phyloP scores from a whole-genome alignment of 2,329 filamentous ascomycete genomes.

The Aspergillus carbonarius region DNA sequence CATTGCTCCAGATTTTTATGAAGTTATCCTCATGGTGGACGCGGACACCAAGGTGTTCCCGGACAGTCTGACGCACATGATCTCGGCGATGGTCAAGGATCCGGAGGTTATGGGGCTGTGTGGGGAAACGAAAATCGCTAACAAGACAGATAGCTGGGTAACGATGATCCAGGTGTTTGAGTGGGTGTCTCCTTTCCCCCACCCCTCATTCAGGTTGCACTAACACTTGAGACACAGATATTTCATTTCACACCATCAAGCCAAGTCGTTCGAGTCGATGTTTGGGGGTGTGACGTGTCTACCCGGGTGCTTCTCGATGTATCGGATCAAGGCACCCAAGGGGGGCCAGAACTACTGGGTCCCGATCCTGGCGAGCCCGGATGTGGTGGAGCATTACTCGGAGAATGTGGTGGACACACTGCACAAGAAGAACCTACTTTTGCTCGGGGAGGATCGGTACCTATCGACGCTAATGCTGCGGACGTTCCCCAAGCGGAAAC shows the following conservation, averaged over 20 bases:
- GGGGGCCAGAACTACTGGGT: constrained; percentile 99
- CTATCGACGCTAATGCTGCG: constrained; percentile 96
- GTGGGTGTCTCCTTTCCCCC: constrained; percentile 39
- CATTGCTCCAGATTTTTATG: constrained; percentile 97
- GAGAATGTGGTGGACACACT: constrained; percentile 98
- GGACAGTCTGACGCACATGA: constrained; percentile 97
- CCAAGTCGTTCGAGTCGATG: constrained; percentile 96
- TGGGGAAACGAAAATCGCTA: constrained; percentile 98
- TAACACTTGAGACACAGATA: constrained; percentile 52
- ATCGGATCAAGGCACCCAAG: constrained; percentile 98
- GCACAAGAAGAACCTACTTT: constrained; percentile 93
- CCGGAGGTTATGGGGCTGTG: constrained; percentile 99
- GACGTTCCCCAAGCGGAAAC: constrained; percentile 98
- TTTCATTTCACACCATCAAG: constrained; percentile 96
- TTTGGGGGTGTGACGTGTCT: constrained; percentile 99
- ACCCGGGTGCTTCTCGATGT: constrained; percentile 99
- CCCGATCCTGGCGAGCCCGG: constrained; percentile 94
- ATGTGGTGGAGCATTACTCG: constrained; percentile 98
- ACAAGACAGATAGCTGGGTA: constrained; percentile 93
- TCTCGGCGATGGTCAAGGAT: constrained; percentile 98
- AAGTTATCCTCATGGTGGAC: constrained; percentile 97
- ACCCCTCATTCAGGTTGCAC: constrained; percentile 1
- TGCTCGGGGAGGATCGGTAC: constrained; percentile 92
- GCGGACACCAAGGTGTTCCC: constrained; percentile 99
- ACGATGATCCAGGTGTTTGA: constrained; percentile 99